Conservation (phyloP, 208 protist genomes). For the Endotrypanum monterogeii region DNA sequence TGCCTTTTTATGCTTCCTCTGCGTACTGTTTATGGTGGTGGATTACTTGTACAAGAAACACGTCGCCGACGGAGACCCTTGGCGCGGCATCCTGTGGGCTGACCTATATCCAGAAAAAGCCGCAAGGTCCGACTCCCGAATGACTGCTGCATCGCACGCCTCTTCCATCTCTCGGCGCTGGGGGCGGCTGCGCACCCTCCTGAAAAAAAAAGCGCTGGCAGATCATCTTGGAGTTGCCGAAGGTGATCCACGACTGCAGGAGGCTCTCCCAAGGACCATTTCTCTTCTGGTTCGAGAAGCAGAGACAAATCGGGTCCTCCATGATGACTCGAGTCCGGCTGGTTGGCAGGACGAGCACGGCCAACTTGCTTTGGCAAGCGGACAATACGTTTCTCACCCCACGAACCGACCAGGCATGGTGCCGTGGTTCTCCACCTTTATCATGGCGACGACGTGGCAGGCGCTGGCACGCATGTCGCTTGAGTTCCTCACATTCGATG, state of each 20-base stretch:
- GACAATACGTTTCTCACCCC: slow-evolving; percentile 36
- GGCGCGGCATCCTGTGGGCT: slow-evolving; percentile 77
- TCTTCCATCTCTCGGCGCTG: slow-evolving; percentile 14
- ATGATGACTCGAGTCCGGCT: background rate
- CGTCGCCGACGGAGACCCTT: slow-evolving; percentile 53
- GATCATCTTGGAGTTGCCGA: slow-evolving; percentile 16
- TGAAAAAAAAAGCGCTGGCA: background rate
- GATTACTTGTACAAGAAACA: slow-evolving; percentile 77
- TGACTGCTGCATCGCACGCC: background rate
- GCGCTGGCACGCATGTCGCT: slow-evolving; percentile 44
- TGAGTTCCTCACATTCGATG: slow-evolving; percentile 81
- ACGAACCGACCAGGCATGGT: slow-evolving; percentile 79
- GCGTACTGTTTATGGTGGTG: slow-evolving; percentile 47
- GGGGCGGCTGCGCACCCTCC: background rate
- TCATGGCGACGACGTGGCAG: slow-evolving; percentile 70
- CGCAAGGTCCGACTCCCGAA: background rate
- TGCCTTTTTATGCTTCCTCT: slow-evolving; percentile 39
- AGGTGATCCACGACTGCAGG: slow-evolving; percentile 19
- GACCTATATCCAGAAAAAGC: slow-evolving; percentile 52
- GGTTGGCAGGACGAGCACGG: slow-evolving; percentile 30
- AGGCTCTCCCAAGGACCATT: slow-evolving; percentile 15
- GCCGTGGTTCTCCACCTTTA: slow-evolving; percentile 83
- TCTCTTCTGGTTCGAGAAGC: background rate
- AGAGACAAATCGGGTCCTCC: background rate
- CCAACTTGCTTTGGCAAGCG: background rate